phyloP scores from a whole-genome alignment of 2,329 filamentous ascomycete genomes.

The Diaporthe vaccinii region DNA sequence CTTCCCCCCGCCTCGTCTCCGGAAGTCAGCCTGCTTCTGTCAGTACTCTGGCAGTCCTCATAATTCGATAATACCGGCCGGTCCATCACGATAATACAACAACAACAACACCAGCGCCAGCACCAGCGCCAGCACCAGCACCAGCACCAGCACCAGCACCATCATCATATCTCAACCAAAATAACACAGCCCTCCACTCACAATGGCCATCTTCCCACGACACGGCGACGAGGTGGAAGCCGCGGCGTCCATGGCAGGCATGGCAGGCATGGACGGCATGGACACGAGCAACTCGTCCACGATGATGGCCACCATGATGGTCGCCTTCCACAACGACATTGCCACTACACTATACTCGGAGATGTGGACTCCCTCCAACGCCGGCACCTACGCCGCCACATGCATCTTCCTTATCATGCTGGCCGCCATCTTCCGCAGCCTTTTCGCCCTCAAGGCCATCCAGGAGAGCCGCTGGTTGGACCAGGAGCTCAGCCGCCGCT shows the following conservation, averaged over 20 bases:
- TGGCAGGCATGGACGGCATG: conserved; percentile 41
- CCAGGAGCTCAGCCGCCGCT: conserved; percentile 79
- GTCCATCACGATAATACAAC: background rate
- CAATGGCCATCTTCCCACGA: conserved; percentile 34
- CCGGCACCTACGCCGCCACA: conserved; percentile 85
- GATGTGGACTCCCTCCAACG: conserved; percentile 79
- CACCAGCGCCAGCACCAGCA: background rate
- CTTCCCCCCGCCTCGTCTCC: background rate
- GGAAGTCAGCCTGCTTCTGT: background rate
- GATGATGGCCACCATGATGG: conserved; percentile 61
- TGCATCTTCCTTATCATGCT: conserved; percentile 92
- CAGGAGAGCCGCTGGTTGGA: conserved; percentile 76
- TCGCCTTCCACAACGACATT: conserved; percentile 72
- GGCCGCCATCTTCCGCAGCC: conserved; percentile 75
- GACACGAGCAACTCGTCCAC: conserved; percentile 41
- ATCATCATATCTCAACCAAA: background rate
- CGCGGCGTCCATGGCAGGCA: conserved; percentile 45
- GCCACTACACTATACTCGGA: conserved; percentile 69
- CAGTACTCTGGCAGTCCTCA: conserved; percentile 21
- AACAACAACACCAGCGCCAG: background rate
- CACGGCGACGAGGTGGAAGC: conserved; percentile 42
- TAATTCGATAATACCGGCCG: conserved; percentile 9
- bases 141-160: background rate
- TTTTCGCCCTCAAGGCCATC: conserved; percentile 80
- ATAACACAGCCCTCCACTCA: background rate